Percentiles rank a stretch among this genome's conserved stretches.
Conservation (phyloP, 208 protist species). For the Crithidia mellificae region DNA sequence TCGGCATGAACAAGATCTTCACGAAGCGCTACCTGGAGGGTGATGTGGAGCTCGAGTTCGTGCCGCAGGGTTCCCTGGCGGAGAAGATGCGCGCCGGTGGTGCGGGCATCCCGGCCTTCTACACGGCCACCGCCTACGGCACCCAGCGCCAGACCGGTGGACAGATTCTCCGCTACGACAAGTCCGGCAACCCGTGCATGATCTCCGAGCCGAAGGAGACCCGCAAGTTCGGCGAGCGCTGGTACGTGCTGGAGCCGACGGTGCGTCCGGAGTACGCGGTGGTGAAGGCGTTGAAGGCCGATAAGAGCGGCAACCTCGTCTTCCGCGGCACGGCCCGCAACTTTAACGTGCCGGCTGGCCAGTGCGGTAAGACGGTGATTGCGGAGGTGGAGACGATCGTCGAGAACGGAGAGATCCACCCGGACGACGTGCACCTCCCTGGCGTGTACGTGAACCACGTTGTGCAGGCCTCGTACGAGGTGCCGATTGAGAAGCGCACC, state of each 20-base stretch:
- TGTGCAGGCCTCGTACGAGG: slow-evolving; percentile 68
- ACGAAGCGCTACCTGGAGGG: slow-evolving; percentile 94
- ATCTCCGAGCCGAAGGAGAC: slow-evolving; percentile 81
- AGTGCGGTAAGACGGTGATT: slow-evolving; percentile 90
- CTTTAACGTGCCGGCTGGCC: slow-evolving; percentile 93
- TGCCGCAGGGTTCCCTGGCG: slow-evolving; percentile 95
- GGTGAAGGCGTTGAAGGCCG: slow-evolving; percentile 95
- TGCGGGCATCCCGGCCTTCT: slow-evolving; percentile 97
- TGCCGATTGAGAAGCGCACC: slow-evolving; percentile 59
- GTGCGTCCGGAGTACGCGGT: slow-evolving; percentile 93
- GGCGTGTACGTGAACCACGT: slow-evolving; percentile 95
- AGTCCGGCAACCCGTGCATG: slow-evolving; percentile 69
- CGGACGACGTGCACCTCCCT: slow-evolving; percentile 94
- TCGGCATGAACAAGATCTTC: slow-evolving; percentile 96
- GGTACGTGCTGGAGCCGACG: slow-evolving; percentile 92
- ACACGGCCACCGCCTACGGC: slow-evolving; percentile 95
- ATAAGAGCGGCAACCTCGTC: slow-evolving; percentile 81
- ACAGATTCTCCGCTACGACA: slow-evolving; percentile 94
- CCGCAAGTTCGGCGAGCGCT: slow-evolving; percentile 85
- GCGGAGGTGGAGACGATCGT: slow-evolving; percentile 97
- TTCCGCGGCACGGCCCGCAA: slow-evolving; percentile 94
- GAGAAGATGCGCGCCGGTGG: slow-evolving; percentile 95
- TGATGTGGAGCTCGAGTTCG: slow-evolving; percentile 96
- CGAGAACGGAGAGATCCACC: slow-evolving; percentile 90
- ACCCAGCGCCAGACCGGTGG: slow-evolving; percentile 90